Evolutionary conservation across 441 rosid species (phyloP).

Genomic region (Gossypium aridum): DNA sequence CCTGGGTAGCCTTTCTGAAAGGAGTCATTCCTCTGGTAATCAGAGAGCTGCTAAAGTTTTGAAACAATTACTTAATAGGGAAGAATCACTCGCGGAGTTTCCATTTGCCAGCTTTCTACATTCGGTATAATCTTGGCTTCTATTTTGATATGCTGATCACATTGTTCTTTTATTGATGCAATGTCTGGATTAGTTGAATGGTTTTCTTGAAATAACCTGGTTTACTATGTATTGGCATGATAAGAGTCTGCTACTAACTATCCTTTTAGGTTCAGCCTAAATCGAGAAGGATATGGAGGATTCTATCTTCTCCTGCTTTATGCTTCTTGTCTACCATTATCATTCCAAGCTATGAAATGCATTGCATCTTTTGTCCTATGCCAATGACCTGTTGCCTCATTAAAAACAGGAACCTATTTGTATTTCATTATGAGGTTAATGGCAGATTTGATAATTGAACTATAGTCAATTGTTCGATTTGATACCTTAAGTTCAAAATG

Average conservation of each 20-base stretch:
- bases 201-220: neutral
- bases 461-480: neutral
- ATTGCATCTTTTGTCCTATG: neutral
- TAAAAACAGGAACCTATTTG: neutral
- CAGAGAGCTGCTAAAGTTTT: slow-evolving; percentile 26
- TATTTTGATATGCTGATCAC: neutral
- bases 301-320: neutral
- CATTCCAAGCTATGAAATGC: neutral
- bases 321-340: neutral
- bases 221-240: neutral
- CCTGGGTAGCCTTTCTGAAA: slow-evolving; percentile 34
- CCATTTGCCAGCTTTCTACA: slow-evolving; percentile 86
- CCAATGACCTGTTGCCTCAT: neutral
- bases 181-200: neutral
- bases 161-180: neutral
- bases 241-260: neutral
- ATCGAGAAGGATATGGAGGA: slow-evolving; percentile 1
- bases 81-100: slow-evolving; percentile 90
- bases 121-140: slow-evolving; percentile 42
- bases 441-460: neutral
- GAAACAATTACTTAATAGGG: slow-evolving; percentile 52
- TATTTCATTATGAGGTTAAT: neutral
- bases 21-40: slow-evolving; percentile 33
- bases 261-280: neutral
- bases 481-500: neutral